Percentiles rank a stretch among this genome's conserved stretches.
phyloP scores from a whole-genome alignment of 176 grass and related monocot genomes.

The Elymus sibiricus region DNA sequence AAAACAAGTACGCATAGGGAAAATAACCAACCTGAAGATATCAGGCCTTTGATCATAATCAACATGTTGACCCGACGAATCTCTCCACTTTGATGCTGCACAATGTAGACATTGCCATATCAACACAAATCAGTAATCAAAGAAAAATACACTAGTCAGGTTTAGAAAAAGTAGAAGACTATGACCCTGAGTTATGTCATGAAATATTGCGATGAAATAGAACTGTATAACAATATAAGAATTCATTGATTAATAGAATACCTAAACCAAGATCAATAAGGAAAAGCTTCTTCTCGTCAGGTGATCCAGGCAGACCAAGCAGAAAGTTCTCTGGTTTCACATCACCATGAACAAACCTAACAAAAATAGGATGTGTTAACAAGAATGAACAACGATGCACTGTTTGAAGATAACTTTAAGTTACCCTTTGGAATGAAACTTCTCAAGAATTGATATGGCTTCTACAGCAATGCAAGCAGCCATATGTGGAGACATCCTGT shows the following conservation, averaged over 20 bases:
- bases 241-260: conserved; percentile 32
- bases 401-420: conserved; percentile 2
- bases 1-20: not conserved
- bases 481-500: conserved; percentile 86
- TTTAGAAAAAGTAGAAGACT: not conserved
- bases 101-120: conserved; percentile 19
- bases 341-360: conserved; percentile 98
- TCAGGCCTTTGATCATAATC: conserved; percentile 97
- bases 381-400: not conserved
- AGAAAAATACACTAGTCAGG: conserved; percentile 10
- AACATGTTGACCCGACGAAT: conserved; percentile 66
- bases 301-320: conserved; percentile 82
- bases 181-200: not conserved
- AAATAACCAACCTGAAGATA: conserved; percentile 71
- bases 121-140: not conserved
- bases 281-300: conserved; percentile 91
- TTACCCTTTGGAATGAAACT: conserved; percentile 87
- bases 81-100: conserved; percentile 88
- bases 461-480: conserved; percentile 95
- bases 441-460: conserved; percentile 89
- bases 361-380: conserved; percentile 16
- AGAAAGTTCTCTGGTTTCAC: conserved; percentile 98
- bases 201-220: not conserved
- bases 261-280: conserved; percentile 99
- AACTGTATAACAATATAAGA: not conserved